Conservation (phyloP, 371 early-diverging fungal genomes). For the Rhizopus delemar region DNA sequence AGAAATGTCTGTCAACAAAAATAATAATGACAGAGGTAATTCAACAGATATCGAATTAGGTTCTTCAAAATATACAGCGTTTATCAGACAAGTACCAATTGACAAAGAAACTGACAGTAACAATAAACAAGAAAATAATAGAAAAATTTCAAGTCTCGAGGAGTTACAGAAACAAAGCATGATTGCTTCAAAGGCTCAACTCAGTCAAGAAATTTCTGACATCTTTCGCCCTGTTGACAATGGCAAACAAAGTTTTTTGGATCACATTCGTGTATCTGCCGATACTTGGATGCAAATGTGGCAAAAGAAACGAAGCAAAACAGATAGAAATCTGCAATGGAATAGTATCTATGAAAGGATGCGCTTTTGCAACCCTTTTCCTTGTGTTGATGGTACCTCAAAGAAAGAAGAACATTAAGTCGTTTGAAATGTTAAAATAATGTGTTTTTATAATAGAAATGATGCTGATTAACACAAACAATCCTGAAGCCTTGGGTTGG, state of each 20-base stretch:
- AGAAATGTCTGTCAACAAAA: no score
- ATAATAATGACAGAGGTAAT: no score
- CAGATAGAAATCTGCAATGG: slow-evolving; percentile 1
- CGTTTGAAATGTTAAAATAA: not conserved
- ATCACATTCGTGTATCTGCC: not conserved
- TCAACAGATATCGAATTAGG: no score
- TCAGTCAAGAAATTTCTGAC: not conserved
- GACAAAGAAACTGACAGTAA: not conserved
- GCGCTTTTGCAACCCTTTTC: not conserved
- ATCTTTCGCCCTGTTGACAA: not conserved
- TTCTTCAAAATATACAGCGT: no score
- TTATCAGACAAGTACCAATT: not conserved
- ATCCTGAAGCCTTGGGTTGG: not conserved
- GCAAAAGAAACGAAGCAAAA: not conserved
- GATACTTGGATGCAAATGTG: not conserved
- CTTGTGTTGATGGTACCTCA: not conserved
- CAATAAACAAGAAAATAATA: not conserved
- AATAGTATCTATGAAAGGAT: slow-evolving; percentile 1
- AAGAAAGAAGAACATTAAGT: not conserved
- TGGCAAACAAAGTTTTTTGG: not conserved
- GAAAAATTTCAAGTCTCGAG: not conserved
- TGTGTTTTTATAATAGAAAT: not conserved
- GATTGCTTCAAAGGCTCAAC: not conserved
- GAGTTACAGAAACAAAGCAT: slow-evolving; percentile 1
- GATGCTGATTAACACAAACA: not conserved